These are phyloP conservation scores for Dendrocalamus sinicus DNA, from an alignment of 176 grass and related monocot species.

Conservation along the genomic window DNA sequence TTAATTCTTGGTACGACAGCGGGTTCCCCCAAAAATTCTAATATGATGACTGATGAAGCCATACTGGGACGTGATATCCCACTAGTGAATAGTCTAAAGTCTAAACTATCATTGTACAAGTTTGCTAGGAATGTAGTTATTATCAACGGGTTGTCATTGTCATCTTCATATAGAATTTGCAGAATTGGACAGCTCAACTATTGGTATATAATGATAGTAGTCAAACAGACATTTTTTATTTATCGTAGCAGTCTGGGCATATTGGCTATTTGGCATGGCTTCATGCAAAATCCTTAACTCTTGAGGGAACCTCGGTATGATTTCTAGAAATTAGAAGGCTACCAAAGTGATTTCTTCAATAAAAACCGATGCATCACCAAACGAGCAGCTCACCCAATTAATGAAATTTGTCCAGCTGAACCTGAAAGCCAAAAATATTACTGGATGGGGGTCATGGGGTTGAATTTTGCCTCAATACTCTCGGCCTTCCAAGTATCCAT, in stretches of 20 bases:
- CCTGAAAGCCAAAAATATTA: slow-evolving; percentile 2
- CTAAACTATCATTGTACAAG: slow-evolving; percentile 3
- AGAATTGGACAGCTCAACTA: background rate
- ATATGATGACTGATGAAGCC: background rate
- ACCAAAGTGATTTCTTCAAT: background rate
- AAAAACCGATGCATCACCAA: background rate
- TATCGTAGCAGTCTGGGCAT: background rate
- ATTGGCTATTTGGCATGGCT: background rate
- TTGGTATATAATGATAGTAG: background rate
- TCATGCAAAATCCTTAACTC: background rate
- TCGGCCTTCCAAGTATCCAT: background rate
- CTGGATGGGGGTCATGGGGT: background rate
- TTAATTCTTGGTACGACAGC: too few relatives aligned
- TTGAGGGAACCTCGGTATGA: background rate
- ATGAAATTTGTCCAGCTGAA: slow-evolving; percentile 22
- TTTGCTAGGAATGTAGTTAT: slow-evolving; percentile 22
- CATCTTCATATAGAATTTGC: slow-evolving; percentile 30
- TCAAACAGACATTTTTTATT: background rate
- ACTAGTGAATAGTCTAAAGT: slow-evolving; percentile 24
- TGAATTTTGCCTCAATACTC: background rate
- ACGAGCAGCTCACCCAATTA: background rate
- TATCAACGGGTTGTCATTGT: background rate
- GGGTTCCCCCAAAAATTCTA: too few relatives aligned
- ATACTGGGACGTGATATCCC: background rate
- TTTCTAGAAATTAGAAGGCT: slow-evolving; percentile 19